phyloP scores from a whole-genome alignment of 495 filamentous ascomycete genomes.

The Trichocladium uniseriatum region DNA sequence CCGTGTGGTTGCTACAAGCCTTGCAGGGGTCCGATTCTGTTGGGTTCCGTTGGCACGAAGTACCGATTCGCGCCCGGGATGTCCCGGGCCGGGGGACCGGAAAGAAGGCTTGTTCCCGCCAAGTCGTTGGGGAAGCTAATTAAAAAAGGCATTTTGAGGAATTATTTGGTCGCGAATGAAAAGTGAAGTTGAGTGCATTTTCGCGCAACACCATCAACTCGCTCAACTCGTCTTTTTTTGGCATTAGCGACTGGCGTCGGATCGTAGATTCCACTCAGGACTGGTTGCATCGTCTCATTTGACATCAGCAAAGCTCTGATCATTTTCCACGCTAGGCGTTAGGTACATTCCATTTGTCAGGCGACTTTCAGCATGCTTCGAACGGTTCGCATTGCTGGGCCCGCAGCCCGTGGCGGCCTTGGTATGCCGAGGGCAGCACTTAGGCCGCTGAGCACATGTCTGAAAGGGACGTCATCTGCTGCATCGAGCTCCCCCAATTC shows the following conservation, averaged over 20 bases:
- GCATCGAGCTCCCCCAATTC: conserved; percentile 8
- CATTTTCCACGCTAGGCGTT: conserved; percentile 1
- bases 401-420: conserved; percentile 27
- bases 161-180: conserved; percentile 3
- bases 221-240: too few species aligned
- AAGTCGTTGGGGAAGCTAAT: conserved; percentile 8
- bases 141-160: background rate
- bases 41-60: background rate
- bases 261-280: background rate
- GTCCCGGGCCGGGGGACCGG: conserved; percentile 11
- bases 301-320: background rate
- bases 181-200: background rate
- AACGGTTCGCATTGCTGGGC: conserved; percentile 34
- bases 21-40: background rate
- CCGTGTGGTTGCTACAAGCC: background rate
- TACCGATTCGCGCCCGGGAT: conserved; percentile 13
- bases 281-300: conserved; percentile 1
- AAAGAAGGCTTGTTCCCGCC: background rate
- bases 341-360: conserved; percentile 5
- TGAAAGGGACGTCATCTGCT: background rate
- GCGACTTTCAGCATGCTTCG: conserved; percentile 33
- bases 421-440: conserved; percentile 35
- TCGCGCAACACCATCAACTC: background rate
- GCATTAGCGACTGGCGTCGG: background rate
- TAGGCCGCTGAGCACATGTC: conserved; percentile 34